phyloP scores from a whole-genome alignment of 1,284 basidiomycete genomes.

The Papiliotrema terrestris region DNA sequence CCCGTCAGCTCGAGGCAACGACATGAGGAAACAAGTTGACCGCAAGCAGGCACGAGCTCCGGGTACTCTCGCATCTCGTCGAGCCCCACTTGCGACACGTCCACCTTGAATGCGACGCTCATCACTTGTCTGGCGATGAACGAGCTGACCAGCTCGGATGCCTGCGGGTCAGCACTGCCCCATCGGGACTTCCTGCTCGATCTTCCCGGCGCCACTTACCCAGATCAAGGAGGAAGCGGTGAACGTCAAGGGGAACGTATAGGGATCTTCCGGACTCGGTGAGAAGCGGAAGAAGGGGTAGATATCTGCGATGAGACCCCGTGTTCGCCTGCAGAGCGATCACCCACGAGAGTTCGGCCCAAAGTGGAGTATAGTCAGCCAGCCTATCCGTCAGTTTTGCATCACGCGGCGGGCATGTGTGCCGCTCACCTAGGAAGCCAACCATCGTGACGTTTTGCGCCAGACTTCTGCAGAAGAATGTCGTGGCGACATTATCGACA shows the following conservation, averaged over 20 bases:
- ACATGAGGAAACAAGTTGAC: conserved; percentile 12
- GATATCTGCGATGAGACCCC: conserved; percentile 28
- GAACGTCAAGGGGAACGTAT: conserved; percentile 57
- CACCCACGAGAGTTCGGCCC: conserved; percentile 51
- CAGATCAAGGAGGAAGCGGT: conserved; percentile 55
- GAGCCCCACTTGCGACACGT: conserved; percentile 54
- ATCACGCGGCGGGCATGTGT: neutral
- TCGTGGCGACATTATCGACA: conserved; percentile 51
- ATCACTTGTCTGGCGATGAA: conserved; percentile 53
- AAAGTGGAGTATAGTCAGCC: conserved; percentile 54
- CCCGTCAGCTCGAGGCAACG: conserved; percentile 3
- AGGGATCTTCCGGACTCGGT: conserved; percentile 53
- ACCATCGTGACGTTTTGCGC: conserved; percentile 58
- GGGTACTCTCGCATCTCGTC: conserved; percentile 56
- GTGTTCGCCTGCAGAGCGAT: no score
- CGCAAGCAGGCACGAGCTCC: conserved; percentile 47
- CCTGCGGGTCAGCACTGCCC: conserved; percentile 20
- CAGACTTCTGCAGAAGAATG: conserved; percentile 55
- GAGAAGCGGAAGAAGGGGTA: conserved; percentile 58
- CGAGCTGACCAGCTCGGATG: conserved; percentile 52
- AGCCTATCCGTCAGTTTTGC: conserved; percentile 25
- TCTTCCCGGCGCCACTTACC: no score
- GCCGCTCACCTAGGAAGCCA: conserved; percentile 47
- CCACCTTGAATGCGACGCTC: conserved; percentile 48
- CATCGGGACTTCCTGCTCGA: no score